Evolutionary conservation across 192 early-diverging fungal species (phyloP).

Genomic region (Kickxella alabastrina): DNA sequence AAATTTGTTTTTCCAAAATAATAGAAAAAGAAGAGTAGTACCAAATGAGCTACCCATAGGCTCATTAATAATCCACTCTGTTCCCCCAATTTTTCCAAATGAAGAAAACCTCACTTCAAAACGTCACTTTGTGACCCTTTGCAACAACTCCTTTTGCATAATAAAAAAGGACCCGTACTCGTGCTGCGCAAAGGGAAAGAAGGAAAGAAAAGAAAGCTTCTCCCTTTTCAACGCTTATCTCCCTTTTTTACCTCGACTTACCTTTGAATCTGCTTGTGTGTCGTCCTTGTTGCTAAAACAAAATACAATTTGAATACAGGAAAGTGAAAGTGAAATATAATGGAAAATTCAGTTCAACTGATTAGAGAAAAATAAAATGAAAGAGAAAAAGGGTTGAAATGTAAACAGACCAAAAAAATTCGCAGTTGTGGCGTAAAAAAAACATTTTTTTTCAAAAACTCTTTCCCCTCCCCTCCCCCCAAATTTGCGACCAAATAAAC

Average conservation of each 20-base stretch:
- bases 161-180: too few species aligned
- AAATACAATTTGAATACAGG: background rate
- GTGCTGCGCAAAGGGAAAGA: background rate
- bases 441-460: too few species aligned
- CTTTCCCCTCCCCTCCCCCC: background rate
- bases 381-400: too few species aligned
- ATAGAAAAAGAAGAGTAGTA: background rate
- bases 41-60: too few species aligned
- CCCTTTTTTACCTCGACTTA: background rate
- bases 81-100: too few species aligned
- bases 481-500: too few species aligned
- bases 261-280: background rate
- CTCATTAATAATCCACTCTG: too few species aligned
- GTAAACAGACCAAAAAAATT: background rate
- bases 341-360: background rate
- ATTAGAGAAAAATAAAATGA: background rate
- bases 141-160: too few species aligned
- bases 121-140: too few species aligned
- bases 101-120: too few species aligned
- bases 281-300: background rate
- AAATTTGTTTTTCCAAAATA: background rate
- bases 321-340: background rate
- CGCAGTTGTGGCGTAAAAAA: too few species aligned
- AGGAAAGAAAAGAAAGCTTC: constrained; percentile 1
- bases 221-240: background rate